phyloP scores from a whole-genome alignment of 148 eudicot genomes.

The Rhododendron ferrugineum region DNA sequence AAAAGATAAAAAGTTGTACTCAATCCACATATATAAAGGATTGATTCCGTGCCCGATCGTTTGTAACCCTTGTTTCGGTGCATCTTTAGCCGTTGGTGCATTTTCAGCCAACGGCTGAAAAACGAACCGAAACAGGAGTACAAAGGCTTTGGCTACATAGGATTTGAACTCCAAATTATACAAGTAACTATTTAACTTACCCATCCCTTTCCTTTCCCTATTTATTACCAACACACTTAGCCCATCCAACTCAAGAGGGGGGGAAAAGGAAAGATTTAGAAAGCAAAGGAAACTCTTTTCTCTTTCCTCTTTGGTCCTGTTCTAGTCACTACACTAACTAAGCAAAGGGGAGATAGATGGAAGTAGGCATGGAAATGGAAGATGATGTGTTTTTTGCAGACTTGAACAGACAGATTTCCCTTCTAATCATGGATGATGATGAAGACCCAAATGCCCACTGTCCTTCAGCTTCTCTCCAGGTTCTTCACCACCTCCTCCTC shows the following conservation, averaged over 20 bases:
- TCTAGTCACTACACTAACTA: not conserved
- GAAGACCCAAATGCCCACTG: conserved; percentile 26
- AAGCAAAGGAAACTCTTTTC: not conserved
- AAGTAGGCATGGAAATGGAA: conserved; percentile 55
- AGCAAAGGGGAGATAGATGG: conserved; percentile 15
- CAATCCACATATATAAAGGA: not conserved
- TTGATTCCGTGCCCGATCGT: not conserved
- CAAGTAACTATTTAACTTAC: not conserved
- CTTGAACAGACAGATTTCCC: conserved; percentile 72
- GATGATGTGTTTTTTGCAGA: conserved; percentile 80
- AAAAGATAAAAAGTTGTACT: not conserved
- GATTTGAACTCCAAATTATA: not conserved
- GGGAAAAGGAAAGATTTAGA: not conserved
- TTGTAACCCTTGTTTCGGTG: not conserved
- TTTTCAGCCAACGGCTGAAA: not conserved
- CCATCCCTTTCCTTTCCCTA: conserved; percentile 4
- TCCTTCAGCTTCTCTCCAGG: conserved; percentile 51
- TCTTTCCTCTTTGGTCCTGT: not conserved
- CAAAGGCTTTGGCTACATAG: not conserved
- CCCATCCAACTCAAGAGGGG: not conserved
- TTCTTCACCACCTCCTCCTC: conserved; percentile 11
- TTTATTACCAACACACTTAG: not conserved
- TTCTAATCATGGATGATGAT: conserved; percentile 70
- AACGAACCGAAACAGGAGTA: not conserved
- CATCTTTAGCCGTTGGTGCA: too few relatives aligned